Evolutionary conservation across 805 yeast species (phyloP), one percentile per base, ranked within the genome.

Genomic region (Danielia reshetovae): DNA sequence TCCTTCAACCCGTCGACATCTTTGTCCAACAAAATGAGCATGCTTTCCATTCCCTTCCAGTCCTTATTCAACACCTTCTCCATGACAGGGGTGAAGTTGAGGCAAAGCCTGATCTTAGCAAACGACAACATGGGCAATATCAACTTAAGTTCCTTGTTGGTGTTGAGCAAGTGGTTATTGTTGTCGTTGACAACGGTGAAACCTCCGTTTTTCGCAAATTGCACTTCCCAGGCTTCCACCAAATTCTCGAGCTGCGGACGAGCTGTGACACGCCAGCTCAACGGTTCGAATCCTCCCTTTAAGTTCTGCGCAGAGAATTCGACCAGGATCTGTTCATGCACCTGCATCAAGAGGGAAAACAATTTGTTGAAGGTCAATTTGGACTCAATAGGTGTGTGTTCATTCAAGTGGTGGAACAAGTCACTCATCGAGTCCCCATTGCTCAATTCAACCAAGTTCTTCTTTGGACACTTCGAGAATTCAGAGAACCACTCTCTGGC

Each of bases 1-100:
- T 81, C 88, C 32, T 81, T 70, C 32, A 81, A 60, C 4, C 81
- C 79, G 42, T 81, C 86, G 33, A 75, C 70, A 50, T 82, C 81
- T 28, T 61, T 58, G 31, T 33, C 42, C 30, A 80, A 54, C 21
- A 56, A 55, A 38, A 70, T 64, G 38, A 81, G 59, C 29, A 68
- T 68, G 6, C 51, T 44, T 46, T 79, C 80, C 87, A 84, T 79
- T 0, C 70, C 74, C 11, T 54, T 63, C 86, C 88, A 83, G 55
- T 84, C 81, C 47, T 81, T 77, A 34, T 62, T 52, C 74, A 87
- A 76, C 4, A 81, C 76, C 28, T 69, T 68, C 36, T 71, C 67
- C 52, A 83, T 65, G 5, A 81, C 70, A 3, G 84, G 79, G 0
- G 86, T 73, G 30, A 82, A 51, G 48, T 77, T 69, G 21, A 82